Conservation (phyloP, 2,329 filamentous ascomycete genomes). For the Dryadomyces quercus-mongolicae region DNA sequence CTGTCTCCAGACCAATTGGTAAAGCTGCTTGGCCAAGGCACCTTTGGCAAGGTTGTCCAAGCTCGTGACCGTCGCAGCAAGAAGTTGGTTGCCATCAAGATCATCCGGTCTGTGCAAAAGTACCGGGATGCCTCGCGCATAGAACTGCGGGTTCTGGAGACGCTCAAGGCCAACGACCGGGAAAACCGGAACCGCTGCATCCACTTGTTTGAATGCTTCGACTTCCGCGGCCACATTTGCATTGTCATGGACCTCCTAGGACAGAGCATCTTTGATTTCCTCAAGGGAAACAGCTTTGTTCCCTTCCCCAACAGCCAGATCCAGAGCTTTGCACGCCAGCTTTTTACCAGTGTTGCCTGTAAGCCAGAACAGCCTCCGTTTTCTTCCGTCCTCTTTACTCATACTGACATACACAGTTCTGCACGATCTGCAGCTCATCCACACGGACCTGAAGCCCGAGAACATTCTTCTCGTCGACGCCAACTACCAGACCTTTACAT, state of each 20-base stretch:
- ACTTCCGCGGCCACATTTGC: constrained; percentile 95
- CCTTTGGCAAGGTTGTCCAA: constrained; percentile 96
- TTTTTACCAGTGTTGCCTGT: constrained; percentile 98
- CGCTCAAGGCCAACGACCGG: constrained; percentile 80
- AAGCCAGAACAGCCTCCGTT: constrained; percentile 34
- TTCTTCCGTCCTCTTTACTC: constrained; percentile 13
- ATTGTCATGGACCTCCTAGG: constrained; percentile 67
- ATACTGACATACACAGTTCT: constrained; percentile 46
- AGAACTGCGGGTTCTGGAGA: constrained; percentile 84
- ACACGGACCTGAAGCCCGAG: constrained; percentile 67
- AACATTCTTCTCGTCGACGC: constrained; percentile 57
- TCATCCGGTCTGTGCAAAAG: constrained; percentile 96
- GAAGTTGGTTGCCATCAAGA: constrained; percentile 84
- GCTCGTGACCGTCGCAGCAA: constrained; percentile 69
- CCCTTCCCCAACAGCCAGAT: constrained; percentile 98
- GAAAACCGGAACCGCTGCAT: constrained; percentile 94
- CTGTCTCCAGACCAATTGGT: constrained; percentile 61
- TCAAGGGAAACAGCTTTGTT: constrained; percentile 90
- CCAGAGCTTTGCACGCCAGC: constrained; percentile 86
- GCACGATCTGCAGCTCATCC: constrained; percentile 93
- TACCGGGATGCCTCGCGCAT: constrained; percentile 94
- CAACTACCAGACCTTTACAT: constrained; percentile 57
- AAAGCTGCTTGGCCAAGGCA: constrained; percentile 87
- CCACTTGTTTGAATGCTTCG: constrained; percentile 91
- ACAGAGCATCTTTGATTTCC: constrained; percentile 95